phyloP scores from a whole-genome alignment of 2,329 filamentous ascomycete genomes.

The Knoxdaviesia proteae region DNA sequence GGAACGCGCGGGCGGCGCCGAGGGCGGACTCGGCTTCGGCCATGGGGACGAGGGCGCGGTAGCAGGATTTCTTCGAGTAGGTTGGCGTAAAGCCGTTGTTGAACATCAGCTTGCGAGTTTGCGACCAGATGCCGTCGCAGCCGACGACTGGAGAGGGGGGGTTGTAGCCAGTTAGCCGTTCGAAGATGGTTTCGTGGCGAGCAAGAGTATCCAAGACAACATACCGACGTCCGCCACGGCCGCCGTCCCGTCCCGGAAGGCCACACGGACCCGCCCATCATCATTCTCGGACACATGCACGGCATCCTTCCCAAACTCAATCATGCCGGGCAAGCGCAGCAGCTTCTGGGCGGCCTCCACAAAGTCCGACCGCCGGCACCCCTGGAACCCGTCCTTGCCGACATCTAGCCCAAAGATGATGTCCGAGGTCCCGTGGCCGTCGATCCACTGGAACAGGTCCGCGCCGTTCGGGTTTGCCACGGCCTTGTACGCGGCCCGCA shows the following conservation, averaged over 20 bases:
- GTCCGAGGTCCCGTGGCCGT: conserved; percentile 13
- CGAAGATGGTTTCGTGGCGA: background rate
- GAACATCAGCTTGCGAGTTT: conserved; percentile 28
- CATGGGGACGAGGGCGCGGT: conserved; percentile 41
- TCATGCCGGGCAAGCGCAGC: background rate
- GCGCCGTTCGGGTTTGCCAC: conserved; percentile 12
- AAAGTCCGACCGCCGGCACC: conserved; percentile 18
- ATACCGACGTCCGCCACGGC: conserved; percentile 1
- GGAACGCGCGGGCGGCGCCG: conserved; percentile 24
- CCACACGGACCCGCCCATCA: background rate
- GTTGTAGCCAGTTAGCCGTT: background rate
- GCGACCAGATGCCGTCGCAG: conserved; percentile 43
- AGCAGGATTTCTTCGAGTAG: conserved; percentile 18
- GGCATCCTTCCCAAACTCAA: background rate
- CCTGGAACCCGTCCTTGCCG: conserved; percentile 20
- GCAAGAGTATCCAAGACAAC: background rate
- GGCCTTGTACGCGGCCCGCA: background rate
- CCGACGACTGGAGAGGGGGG: conserved; percentile 24
- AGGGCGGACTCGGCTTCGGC: conserved; percentile 24
- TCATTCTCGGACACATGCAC: background rate
- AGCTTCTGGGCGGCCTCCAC: conserved; percentile 8
- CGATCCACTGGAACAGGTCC: conserved; percentile 22
- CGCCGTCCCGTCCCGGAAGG: background rate
- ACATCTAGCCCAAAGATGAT: conserved; percentile 15
- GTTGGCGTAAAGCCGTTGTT: conserved; percentile 22